Evolutionary conservation across 306 rosid species (phyloP), one percentile per base, ranked within the genome.

Genomic region (Casuarina cunninghamiana): DNA sequence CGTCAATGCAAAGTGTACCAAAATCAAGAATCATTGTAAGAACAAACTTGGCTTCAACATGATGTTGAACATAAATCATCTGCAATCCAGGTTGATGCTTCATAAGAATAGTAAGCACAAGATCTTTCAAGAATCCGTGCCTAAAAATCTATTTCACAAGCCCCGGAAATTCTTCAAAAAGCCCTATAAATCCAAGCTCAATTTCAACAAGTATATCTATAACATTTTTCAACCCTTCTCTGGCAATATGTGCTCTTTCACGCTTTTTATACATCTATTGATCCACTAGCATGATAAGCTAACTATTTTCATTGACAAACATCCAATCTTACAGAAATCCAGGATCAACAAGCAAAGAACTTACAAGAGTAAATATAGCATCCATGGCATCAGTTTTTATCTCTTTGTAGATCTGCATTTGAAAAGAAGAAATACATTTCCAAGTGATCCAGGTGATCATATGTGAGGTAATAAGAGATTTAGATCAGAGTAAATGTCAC

Each of bases 161-260:
- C 3, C 58, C 85, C 92, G 1, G 32, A 26, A 26, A 26, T 26
- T 26, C 32, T 26, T 26, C 32, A 26, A 26, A 26, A 26, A 26
- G 32, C 32, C 32, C 32, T 26, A 86, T 88, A 6, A 80, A 74
- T 39, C 97, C 93, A 91, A 86, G 77, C 43, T 91, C 95, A 67
- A 91, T 88, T 69, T 85, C 97, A 58, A 88, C 93, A 86, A 85
- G 89, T 79, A 91, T 88, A 76, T 81, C 92, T 42, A 91, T 60
- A 53, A 88, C 86, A 72, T 88, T 88, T 81, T 91, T 93, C 78
- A 91, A 69, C 68, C 91, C 80, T 0, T 92, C 90, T 83, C 86
- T 77, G 48, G 91, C 97, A 84, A 91, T 89, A 75, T 89, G 95
- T 82, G 89, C 93, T 41, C 97, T 93, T 51, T 93, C 97, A 0